Percentiles rank a stretch among this genome's conserved stretches.
phyloP scores from a whole-genome alignment of 495 filamentous ascomycete species.

The Hypoxylon intermedium region DNA sequence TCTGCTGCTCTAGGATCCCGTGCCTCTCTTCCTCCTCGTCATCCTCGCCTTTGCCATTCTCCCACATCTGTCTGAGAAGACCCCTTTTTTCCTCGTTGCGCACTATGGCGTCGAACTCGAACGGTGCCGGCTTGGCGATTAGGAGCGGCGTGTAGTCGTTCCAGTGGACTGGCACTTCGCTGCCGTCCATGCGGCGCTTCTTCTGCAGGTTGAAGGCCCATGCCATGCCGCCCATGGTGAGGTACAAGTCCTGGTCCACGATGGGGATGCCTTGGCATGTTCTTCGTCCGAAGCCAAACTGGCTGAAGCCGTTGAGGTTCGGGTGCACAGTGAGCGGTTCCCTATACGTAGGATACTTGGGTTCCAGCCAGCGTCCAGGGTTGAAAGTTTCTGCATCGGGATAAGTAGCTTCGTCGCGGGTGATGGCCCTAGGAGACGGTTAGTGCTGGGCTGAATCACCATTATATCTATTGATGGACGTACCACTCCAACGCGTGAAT shows the following conservation, averaged over 20 bases:
- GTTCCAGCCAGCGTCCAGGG: conserved; percentile 59
- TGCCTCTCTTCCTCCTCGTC: conserved; percentile 31
- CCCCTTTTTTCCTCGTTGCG: conserved; percentile 44
- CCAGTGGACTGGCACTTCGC: conserved; percentile 53
- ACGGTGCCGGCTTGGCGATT: conserved; percentile 59
- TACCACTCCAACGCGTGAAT: conserved; percentile 66
- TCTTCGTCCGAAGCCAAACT: conserved; percentile 68
- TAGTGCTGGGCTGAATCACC: conserved; percentile 17
- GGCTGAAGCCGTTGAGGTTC: conserved; percentile 60
- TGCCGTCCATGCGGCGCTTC: conserved; percentile 46
- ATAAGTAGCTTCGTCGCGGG: conserved; percentile 64
- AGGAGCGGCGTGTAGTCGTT: conserved; percentile 60
- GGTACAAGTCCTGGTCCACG: conserved; percentile 62
- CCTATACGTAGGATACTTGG: conserved; percentile 60
- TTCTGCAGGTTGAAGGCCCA: conserved; percentile 64
- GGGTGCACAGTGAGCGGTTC: conserved; percentile 61
- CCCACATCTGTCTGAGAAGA: conserved; percentile 46
- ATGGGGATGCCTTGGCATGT: conserved; percentile 65
- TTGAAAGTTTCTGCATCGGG: conserved; percentile 68
- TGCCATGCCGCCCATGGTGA: conserved; percentile 63
- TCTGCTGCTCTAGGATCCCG: conserved; percentile 4
- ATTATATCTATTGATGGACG: conserved; percentile 13
- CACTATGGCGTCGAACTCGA: conserved; percentile 54
- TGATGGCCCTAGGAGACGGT: conserved; percentile 64
- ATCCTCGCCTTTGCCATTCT: conserved; percentile 41